Conservation (phyloP, 176 grass and related monocot genomes). For the Rhynchospora tenuis region DNA sequence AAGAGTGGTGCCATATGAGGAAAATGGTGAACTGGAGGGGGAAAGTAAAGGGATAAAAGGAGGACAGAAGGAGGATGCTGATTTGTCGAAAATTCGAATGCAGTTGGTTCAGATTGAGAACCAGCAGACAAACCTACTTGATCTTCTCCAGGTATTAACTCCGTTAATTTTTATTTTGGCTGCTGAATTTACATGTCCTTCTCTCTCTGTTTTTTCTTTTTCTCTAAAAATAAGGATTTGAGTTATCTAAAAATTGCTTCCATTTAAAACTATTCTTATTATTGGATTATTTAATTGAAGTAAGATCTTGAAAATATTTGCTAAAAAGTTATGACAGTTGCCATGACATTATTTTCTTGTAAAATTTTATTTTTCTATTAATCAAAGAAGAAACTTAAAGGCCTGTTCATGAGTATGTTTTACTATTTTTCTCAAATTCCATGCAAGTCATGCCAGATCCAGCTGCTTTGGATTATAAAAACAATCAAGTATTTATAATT, state of each 20-base stretch:
- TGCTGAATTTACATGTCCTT: not conserved
- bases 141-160: constrained; percentile 82
- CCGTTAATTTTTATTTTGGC: not conserved
- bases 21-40: constrained; percentile 34
- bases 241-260: not conserved
- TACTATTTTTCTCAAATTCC: not conserved
- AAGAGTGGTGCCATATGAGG: constrained; percentile 64
- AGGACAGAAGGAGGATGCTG: constrained; percentile 50
- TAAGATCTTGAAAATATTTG: not conserved
- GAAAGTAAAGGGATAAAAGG: constrained; percentile 29
- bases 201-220: not conserved
- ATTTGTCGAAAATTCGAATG: constrained; percentile 69
- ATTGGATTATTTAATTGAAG: not conserved
- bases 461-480: constrained; percentile 2
- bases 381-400: not conserved
- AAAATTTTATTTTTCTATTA: not conserved
- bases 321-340: not conserved
- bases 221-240: not conserved
- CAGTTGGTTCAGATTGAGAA: constrained; percentile 96
- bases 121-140: constrained; percentile 77
- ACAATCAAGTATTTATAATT: not conserved
- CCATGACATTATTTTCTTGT: not conserved
- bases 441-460: constrained; percentile 2
- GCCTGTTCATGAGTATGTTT: not conserved
- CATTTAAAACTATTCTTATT: not conserved